Conservation (phyloP, 164 flowering plant genomes). For the Akebia trifoliata region DNA sequence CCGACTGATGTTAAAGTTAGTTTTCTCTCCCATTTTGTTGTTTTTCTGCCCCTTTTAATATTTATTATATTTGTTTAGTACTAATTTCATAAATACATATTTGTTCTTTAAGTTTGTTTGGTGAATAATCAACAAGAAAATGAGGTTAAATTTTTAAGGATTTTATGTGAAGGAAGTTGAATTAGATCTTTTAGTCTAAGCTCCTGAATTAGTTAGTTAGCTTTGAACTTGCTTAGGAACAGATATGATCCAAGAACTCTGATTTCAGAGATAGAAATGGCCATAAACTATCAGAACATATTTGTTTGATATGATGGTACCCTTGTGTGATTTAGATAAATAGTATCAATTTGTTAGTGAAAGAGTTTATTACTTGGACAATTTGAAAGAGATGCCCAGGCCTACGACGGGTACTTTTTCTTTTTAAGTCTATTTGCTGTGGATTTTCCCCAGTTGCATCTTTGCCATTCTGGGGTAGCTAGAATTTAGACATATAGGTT, state of each 20-base stretch:
- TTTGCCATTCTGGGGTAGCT: not conserved
- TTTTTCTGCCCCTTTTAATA: not conserved
- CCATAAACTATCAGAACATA: not conserved
- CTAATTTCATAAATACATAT: not conserved
- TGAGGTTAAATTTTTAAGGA: not conserved
- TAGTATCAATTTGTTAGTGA: not conserved
- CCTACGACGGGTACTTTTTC: too few species aligned
- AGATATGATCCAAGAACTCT: not conserved
- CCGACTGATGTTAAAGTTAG: slow-evolving; percentile 75
- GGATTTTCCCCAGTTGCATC: too few species aligned
- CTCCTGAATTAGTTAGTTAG: not conserved
- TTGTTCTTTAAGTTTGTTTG: not conserved
- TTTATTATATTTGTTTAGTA: not conserved
- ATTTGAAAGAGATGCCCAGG: too few species aligned
- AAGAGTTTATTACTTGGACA: not conserved
- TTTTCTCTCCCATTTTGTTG: not conserved
- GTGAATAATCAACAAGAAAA: not conserved
- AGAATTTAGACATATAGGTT: too few species aligned
- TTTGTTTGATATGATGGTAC: not conserved
- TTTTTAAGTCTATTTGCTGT: too few species aligned
- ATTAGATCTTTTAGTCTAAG: not conserved
- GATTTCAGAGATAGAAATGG: not conserved
- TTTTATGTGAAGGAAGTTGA: not conserved
- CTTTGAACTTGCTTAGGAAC: too few species aligned
- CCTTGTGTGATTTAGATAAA: not conserved